A percentile compares a stretch with the other conserved stretches of the same genome.
These are phyloP conservation scores for Parathielavia appendiculata DNA, from an alignment of 495 filamentous ascomycete genomes.

Conservation along the genomic window DNA sequence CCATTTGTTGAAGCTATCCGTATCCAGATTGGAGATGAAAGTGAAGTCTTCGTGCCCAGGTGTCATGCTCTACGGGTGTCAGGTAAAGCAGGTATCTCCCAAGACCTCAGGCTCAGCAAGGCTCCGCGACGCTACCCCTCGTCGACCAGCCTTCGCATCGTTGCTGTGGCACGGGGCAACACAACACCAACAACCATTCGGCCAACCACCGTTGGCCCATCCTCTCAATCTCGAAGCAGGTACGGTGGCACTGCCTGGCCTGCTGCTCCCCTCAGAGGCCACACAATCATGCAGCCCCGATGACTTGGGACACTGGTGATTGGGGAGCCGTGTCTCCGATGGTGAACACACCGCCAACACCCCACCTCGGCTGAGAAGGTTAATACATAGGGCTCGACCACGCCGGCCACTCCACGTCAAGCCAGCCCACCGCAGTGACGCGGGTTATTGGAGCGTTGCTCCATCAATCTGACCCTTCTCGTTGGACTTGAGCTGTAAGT, in stretches of 20 bases:
- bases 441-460: background rate
- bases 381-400: no score
- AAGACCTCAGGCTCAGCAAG: background rate
- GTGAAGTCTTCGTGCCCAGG: background rate
- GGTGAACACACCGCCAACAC: background rate
- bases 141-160: background rate
- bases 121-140: background rate
- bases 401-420: no score
- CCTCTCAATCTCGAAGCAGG: conserved; percentile 18
- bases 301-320: conserved; percentile 2
- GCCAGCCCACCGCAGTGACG: no score
- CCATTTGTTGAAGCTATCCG: background rate
- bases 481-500: background rate
- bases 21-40: background rate
- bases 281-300: conserved; percentile 3
- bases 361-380: background rate
- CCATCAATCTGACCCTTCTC: background rate
- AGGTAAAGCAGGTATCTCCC: background rate
- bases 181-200: background rate
- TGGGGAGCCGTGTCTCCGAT: background rate
- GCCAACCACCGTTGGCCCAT: conserved; percentile 6
- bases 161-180: background rate
- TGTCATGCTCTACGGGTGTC: background rate
- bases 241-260: conserved; percentile 15
- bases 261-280: conserved; percentile 8